Evolutionary conservation across 768 basidiomycete species (phyloP).

Genomic region (Leccinum subtestaceum): DNA sequence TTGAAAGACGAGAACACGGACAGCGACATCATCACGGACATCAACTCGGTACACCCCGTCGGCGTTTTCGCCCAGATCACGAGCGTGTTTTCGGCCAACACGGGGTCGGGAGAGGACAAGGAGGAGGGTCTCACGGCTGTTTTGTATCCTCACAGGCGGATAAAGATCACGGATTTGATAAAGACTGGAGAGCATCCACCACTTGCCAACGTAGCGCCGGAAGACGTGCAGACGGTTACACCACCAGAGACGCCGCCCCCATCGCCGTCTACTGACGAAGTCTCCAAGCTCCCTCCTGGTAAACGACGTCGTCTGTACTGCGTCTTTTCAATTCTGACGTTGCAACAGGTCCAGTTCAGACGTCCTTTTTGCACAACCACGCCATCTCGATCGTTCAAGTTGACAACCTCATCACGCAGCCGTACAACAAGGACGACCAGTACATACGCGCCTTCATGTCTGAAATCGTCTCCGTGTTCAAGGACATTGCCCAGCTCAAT

Average conservation of each 20-base stretch:
- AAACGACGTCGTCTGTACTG: neutral
- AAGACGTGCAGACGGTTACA: slow-evolving; percentile 42
- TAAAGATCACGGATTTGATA: slow-evolving; percentile 83
- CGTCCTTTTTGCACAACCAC: slow-evolving; percentile 79
- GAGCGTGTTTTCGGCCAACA: slow-evolving; percentile 73
- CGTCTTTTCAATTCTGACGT: neutral
- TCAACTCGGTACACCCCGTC: slow-evolving; percentile 85
- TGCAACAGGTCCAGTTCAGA: slow-evolving; percentile 62
- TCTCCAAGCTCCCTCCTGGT: slow-evolving; percentile 26
- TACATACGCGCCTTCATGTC: slow-evolving; percentile 95
- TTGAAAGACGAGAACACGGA: slow-evolving; percentile 93
- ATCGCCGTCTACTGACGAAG: slow-evolving; percentile 29
- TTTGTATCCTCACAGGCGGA: slow-evolving; percentile 88
- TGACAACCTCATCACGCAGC: slow-evolving; percentile 74
- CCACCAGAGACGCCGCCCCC: slow-evolving; percentile 42
- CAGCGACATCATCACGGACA: slow-evolving; percentile 86
- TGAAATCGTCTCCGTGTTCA: slow-evolving; percentile 96
- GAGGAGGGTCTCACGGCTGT: slow-evolving; percentile 94
- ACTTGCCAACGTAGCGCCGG: slow-evolving; percentile 36
- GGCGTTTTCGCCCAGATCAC: slow-evolving; percentile 98
- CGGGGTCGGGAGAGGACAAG: slow-evolving; percentile 55
- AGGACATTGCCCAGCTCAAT: slow-evolving; percentile 96
- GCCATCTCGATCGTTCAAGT: slow-evolving; percentile 87
- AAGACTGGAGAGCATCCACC: slow-evolving; percentile 51
- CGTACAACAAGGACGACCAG: slow-evolving; percentile 91